Conservation (phyloP, 768 basidiomycete genomes). For the Dentipellis sp. region DNA sequence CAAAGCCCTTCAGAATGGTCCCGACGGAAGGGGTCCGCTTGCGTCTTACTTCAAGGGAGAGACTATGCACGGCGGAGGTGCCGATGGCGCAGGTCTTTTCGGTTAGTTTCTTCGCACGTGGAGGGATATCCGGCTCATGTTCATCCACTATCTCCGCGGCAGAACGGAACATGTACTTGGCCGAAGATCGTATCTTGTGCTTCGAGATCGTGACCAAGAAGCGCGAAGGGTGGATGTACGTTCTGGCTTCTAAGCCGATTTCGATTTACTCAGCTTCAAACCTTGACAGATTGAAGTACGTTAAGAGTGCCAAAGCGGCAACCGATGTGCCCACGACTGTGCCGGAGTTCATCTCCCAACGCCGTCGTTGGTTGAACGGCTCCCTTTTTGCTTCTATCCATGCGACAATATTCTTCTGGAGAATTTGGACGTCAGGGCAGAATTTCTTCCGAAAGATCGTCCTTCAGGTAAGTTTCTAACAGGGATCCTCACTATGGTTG, state of each 20-base stretch:
- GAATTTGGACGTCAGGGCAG: conserved; percentile 90
- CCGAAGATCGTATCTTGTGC: conserved; percentile 85
- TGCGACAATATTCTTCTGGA: conserved; percentile 81
- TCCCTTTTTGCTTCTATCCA: conserved; percentile 92
- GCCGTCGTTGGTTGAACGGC: conserved; percentile 83
- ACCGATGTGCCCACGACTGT: conserved; percentile 94
- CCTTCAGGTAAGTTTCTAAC: conserved; percentile 34
- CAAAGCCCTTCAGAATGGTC: conserved; percentile 77
- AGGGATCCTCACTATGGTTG: neutral
- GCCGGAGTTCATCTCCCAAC: conserved; percentile 91
- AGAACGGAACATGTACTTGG: conserved; percentile 88
- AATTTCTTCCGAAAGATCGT: conserved; percentile 75
- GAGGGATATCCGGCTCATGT: neutral
- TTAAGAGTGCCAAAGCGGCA: conserved; percentile 88
- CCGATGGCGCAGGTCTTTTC: conserved; percentile 59
- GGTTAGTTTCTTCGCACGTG: conserved; percentile 19
- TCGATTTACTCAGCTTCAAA: neutral
- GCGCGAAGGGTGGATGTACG: conserved; percentile 71
- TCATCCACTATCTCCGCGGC: neutral
- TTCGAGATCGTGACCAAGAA: conserved; percentile 93
- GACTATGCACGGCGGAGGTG: conserved; percentile 62
- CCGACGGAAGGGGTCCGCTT: conserved; percentile 82
- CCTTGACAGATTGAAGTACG: conserved; percentile 60
- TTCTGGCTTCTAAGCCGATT: conserved; percentile 12
- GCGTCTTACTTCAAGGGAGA: conserved; percentile 94